Percentiles rank a stretch among this genome's conserved stretches.
phyloP scores from a whole-genome alignment of 257 asterid species.

The Solanum arcanum region DNA sequence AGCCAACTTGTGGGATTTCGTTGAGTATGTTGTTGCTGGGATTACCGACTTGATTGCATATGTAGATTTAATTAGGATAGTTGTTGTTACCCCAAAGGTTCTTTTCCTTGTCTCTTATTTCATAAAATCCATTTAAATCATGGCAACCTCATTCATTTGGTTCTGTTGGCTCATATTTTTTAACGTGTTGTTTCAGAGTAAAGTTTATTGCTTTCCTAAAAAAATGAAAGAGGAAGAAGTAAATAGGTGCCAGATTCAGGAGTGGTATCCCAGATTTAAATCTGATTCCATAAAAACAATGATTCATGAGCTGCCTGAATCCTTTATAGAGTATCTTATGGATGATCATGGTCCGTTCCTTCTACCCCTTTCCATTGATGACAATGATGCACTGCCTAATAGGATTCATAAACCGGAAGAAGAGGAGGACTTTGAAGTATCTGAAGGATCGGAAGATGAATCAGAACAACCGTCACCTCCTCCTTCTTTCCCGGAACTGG shows the following conservation, averaged over 20 bases:
- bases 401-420: conserved; percentile 63
- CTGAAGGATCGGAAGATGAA: conserved; percentile 65
- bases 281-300: conserved; percentile 50
- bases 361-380: conserved; percentile 59
- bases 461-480: conserved; percentile 47
- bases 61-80: neutral
- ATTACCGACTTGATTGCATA: neutral
- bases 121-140: neutral
- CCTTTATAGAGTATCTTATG: conserved; percentile 54
- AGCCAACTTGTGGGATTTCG: neutral
- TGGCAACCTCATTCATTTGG: neutral
- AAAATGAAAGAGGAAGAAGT: conserved; percentile 65
- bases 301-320: conserved; percentile 61
- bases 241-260: conserved; percentile 82
- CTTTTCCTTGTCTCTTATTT: neutral
- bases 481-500: conserved; percentile 76
- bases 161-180: neutral
- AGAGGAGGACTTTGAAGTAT: conserved; percentile 46
- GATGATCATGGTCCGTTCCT: conserved; percentile 68
- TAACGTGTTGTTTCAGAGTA: neutral
- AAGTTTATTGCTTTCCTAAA: neutral
- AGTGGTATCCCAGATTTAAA: conserved; percentile 82
- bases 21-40: neutral
- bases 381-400: conserved; percentile 69
- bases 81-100: neutral